These are phyloP conservation scores for Agrocybe praecox DNA, from an alignment of 768 basidiomycete species.

Conservation along the genomic window DNA sequence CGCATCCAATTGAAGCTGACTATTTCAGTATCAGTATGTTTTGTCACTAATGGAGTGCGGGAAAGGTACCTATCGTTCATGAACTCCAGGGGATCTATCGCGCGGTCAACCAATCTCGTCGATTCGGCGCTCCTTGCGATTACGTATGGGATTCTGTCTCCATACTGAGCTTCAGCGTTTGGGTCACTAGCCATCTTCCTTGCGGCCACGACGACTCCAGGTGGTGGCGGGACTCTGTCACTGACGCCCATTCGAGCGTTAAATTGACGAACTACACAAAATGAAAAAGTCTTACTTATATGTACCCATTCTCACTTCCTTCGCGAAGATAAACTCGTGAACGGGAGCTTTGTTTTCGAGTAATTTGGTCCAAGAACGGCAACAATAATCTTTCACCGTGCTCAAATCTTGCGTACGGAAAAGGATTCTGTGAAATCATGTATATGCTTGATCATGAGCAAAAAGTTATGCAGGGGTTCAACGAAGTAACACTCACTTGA, in stretches of 20 bases:
- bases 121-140: slow-evolving; percentile 65
- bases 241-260: slow-evolving; percentile 38
- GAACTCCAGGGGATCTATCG: slow-evolving; percentile 31
- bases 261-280: neutral
- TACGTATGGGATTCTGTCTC: slow-evolving; percentile 92
- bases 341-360: slow-evolving; percentile 77
- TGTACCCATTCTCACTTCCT: slow-evolving; percentile 91
- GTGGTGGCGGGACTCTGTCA: slow-evolving; percentile 83
- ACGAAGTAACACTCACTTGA: slow-evolving; percentile 64
- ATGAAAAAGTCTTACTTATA: slow-evolving; percentile 64
- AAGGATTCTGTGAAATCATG: slow-evolving; percentile 59
- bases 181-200: slow-evolving; percentile 73
- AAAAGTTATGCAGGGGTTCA: neutral
- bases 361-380: slow-evolving; percentile 81
- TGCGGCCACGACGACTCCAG: slow-evolving; percentile 89
- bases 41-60: neutral
- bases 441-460: no score
- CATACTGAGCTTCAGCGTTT: slow-evolving; percentile 86
- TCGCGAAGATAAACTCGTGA: slow-evolving; percentile 95
- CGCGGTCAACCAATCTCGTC: slow-evolving; percentile 40
- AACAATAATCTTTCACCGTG: slow-evolving; percentile 87
- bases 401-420: slow-evolving; percentile 92
- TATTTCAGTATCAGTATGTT: slow-evolving; percentile 22
- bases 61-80: slow-evolving; percentile 27
- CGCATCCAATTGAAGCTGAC: slow-evolving; percentile 78